Evolutionary conservation across 225 moss, liverwort and hornwort genomes (phyloP).

Genomic region (Polytrichum commune): DNA sequence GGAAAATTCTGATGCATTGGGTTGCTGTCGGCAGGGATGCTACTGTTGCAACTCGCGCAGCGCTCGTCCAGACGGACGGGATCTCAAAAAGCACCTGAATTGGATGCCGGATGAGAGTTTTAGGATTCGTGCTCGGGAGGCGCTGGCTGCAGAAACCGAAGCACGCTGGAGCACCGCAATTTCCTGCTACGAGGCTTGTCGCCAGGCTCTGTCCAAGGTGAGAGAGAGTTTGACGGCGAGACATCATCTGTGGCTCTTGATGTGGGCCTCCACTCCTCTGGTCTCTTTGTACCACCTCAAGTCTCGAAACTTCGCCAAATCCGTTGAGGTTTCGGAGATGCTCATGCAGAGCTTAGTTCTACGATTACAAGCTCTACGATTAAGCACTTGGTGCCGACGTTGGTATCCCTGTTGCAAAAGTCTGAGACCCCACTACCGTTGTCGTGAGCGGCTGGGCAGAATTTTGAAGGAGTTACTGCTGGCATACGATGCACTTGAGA

Average conservation of each 20-base stretch:
- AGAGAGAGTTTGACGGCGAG: slow-evolving; percentile 1
- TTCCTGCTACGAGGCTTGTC: slow-evolving; percentile 6
- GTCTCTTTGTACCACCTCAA: slow-evolving; percentile 16
- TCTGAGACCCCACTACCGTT: slow-evolving; percentile 4
- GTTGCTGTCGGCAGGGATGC: slow-evolving; percentile 8
- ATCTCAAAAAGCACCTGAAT: slow-evolving; percentile 12
- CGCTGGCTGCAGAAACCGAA: slow-evolving; percentile 10
- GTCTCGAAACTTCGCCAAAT: slow-evolving; percentile 11
- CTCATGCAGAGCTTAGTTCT: neutral
- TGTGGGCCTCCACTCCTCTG: slow-evolving; percentile 18
- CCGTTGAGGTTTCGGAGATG: slow-evolving; percentile 7
- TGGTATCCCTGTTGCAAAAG: slow-evolving; percentile 5
- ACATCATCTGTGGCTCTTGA: slow-evolving; percentile 10
- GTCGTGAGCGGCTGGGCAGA: slow-evolving; percentile 13
- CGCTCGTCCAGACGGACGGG: slow-evolving; percentile 11
- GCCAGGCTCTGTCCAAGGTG: slow-evolving; percentile 7
- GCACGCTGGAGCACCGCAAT: slow-evolving; percentile 8
- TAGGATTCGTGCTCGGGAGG: slow-evolving; percentile 8
- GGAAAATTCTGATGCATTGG: slow-evolving; percentile 1
- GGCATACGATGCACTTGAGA: slow-evolving; percentile 11
- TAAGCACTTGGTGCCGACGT: neutral
- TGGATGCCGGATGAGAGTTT: neutral
- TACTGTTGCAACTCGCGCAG: slow-evolving; percentile 8
- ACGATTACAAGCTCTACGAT: too few relatives aligned
- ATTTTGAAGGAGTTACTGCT: slow-evolving; percentile 15